Evolutionary conservation across 2,329 filamentous ascomycete species (phyloP), one percentile per base, ranked within the genome.

Genomic region (Hymenotorrendiella dingleyae): DNA sequence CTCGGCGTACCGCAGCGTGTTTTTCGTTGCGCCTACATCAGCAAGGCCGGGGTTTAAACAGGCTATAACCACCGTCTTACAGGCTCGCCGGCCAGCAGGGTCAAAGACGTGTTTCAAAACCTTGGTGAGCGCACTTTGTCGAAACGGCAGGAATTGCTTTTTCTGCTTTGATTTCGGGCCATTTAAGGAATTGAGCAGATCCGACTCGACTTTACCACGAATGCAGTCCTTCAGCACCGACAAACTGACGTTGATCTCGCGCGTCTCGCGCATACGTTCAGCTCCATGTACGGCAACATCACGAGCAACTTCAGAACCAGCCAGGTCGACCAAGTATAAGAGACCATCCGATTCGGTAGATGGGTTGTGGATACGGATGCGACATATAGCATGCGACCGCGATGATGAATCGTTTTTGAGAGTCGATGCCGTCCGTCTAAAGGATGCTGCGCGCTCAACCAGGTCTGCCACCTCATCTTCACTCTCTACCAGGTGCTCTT

Each of bases 61-160:
- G 3, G 91, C 91, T 55, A 97, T 94, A 87, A 97, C 97, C 48
- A 90, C 90, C 4, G 91, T 97, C 67, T 96, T 97, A 59, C 83
- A 90, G 72, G 95, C 95, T 38, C 91, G 50, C 32, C 71, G 64
- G 0, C 61, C 50, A 24, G 63, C 54, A 0, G 66, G 89, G 4
- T 91, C 91, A 1, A 97, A 74, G 1, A 85, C 91, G 64, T 97
- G 91, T 63, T 96, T 96, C 50, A 97, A 74, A 8, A 97, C 75
- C 88, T 90, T 80, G 1, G 78, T 82, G 36, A 82, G 66, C 52
- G 80, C 79, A 7, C 86, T 94, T 65, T 95, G 90, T 46, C 91
- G 83, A 65, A 94, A 97, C 4, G 91, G 91, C 3, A 97, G 82
- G 58, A 84, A 82, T 43, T 75, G 62, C 85, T 85, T 1, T 14